Conservation (phyloP, 345 rosid genomes). For the Erucastrum elatum region DNA sequence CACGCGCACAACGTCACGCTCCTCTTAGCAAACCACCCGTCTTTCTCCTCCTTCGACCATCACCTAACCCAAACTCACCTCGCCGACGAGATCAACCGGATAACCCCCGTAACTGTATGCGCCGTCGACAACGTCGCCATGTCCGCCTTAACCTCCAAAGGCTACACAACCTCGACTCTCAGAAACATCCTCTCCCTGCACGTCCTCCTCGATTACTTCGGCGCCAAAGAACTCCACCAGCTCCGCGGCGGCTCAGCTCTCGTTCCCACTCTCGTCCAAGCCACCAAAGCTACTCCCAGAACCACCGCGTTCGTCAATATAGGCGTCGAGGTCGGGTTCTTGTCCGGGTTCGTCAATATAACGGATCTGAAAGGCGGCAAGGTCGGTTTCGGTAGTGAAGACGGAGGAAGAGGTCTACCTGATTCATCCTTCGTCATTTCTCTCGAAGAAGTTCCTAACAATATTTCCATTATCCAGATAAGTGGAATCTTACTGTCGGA, state of each 20-base stretch:
- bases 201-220: slow-evolving; percentile 54
- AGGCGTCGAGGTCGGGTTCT: slow-evolving; percentile 35
- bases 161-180: slow-evolving; percentile 62
- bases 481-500: slow-evolving; percentile 64
- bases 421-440: no score
- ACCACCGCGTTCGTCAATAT: slow-evolving; percentile 84
- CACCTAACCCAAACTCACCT: slow-evolving; percentile 78
- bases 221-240: slow-evolving; percentile 70
- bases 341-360: slow-evolving; percentile 82
- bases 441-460: not conserved
- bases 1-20: slow-evolving; percentile 74
- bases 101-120: slow-evolving; percentile 79
- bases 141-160: slow-evolving; percentile 55
- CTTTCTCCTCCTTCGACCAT: slow-evolving; percentile 82
- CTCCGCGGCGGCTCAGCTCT: slow-evolving; percentile 75
- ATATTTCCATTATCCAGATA: slow-evolving; percentile 85
- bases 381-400: no score
- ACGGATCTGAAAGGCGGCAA: slow-evolving; percentile 48
- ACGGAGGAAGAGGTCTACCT: no score
- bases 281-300: slow-evolving; percentile 79
- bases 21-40: slow-evolving; percentile 65
- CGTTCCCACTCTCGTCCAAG: slow-evolving; percentile 85
- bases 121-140: slow-evolving; percentile 83
- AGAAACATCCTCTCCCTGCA: slow-evolving; percentile 88
- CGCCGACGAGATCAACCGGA: slow-evolving; percentile 76